Evolutionary conservation across 371 early-diverging fungal genomes (phyloP).

Genomic region (Lichtheimia hyalospora): DNA sequence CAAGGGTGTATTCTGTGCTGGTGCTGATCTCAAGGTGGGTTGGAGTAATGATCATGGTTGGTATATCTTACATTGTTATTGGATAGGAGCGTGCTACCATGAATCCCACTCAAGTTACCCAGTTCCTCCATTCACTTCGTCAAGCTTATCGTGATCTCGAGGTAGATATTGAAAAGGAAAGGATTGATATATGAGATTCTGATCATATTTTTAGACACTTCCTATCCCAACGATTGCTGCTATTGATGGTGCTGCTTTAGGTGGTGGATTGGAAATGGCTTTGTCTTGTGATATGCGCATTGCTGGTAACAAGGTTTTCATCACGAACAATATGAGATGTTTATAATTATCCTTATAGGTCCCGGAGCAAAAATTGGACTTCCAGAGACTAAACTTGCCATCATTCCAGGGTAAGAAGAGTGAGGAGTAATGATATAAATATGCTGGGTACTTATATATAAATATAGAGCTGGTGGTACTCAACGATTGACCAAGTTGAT

Average conservation of each 20-base stretch:
- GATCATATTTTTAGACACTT: conserved; percentile 55
- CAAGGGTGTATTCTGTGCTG: conserved; percentile 91
- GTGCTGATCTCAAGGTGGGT: conserved; percentile 93
- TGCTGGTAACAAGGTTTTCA: conserved; percentile 56
- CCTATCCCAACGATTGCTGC: conserved; percentile 95
- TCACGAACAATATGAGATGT: not conserved
- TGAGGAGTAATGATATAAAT: not conserved
- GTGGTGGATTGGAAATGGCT: conserved; percentile 95
- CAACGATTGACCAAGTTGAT: conserved; percentile 89
- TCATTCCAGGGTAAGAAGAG: conserved; percentile 87
- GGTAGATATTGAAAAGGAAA: conserved; percentile 30
- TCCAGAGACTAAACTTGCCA: conserved; percentile 93
- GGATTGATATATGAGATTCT: not conserved
- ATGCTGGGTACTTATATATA: not conserved
- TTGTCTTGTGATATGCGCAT: conserved; percentile 91
- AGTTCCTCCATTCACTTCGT: conserved; percentile 80
- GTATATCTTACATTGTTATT: not conserved
- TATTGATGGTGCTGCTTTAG: conserved; percentile 94
- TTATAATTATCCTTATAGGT: conserved; percentile 18
- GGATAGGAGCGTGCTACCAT: conserved; percentile 87
- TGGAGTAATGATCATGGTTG: not conserved
- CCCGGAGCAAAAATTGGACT: conserved; percentile 82
- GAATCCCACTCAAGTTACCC: conserved; percentile 78
- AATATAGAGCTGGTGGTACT: conserved; percentile 91
- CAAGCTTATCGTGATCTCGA: conserved; percentile 84